Evolutionary conservation across 2,329 filamentous ascomycete species (phyloP), one percentile per base, ranked within the genome.

Genomic region (Microdochium bolleyi): DNA sequence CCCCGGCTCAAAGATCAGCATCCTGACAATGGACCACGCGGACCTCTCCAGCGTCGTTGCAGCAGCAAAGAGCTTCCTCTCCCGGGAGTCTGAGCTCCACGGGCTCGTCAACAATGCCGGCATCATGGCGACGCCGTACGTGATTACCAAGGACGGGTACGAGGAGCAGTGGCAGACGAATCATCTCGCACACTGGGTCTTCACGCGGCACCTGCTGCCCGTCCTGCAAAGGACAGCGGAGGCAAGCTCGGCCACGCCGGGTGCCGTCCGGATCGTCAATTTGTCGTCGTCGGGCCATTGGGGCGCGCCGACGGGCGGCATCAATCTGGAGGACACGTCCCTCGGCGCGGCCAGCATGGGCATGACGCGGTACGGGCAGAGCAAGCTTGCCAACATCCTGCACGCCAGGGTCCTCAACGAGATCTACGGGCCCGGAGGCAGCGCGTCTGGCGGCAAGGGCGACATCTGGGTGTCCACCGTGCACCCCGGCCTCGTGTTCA

Each of bases 341-440:
- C 60, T 63, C 49, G 53, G 54, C 48, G 54, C 60, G 0, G 34
- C 54, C 22, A 50, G 57, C 27, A 44, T 56, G 2, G 59, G 58
- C 19, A 10, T 46, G 60, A 1, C 48, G 49, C 66, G 70, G 16
- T 76, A 76, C 59, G 72, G 70, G n/a, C 72, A 75, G 59, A 67
- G 64, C 59, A 76, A 76, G 60, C 69, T 75, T 8, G 72, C 69
- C 51, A 75, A 75, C 52, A 62, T 75, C 22, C 62, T 75, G 44
- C 70, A 74, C 57, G 57, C 67, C n/a, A 67, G 62, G 55, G 65
- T 62, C 7, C 54, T 74, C 49, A 56, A 70, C 51, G 62, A 61
- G 51, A 53, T 24, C 21, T 68, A 72, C 55, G 68, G 70, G 57
- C 61, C 60, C 16, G 65, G 61, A 32, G 46, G 52, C 13, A 56